These are phyloP conservation scores for Podila epigama DNA, from an alignment of 192 early-diverging fungal genomes.

Conservation along the genomic window DNA sequence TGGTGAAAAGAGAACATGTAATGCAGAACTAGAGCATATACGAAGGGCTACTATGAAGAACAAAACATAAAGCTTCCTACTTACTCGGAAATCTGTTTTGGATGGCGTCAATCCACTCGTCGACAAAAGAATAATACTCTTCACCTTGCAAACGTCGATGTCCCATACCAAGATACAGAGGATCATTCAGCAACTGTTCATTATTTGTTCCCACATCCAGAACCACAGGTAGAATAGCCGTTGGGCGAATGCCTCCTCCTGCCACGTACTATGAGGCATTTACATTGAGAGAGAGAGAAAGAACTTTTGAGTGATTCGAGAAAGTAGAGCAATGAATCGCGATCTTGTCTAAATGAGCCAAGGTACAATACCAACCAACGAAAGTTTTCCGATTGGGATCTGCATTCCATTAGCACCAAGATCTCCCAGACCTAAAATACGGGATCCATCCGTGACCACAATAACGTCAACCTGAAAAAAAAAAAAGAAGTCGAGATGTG, in stretches of 20 bases:
- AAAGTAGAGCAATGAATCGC: background rate
- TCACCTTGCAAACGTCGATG: slow-evolving; percentile 69
- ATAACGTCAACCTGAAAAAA: slow-evolving; percentile 42
- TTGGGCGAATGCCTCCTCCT: slow-evolving; percentile 87
- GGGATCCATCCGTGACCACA: slow-evolving; percentile 94
- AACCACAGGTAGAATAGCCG: slow-evolving; percentile 86
- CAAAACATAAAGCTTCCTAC: slow-evolving; percentile 8
- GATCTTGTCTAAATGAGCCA: background rate
- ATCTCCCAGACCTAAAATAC: slow-evolving; percentile 94
- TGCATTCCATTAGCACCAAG: slow-evolving; percentile 95
- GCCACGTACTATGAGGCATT: slow-evolving; percentile 78
- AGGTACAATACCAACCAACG: slow-evolving; percentile 14
- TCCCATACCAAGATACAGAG: slow-evolving; percentile 86
- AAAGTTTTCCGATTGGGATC: slow-evolving; percentile 93
- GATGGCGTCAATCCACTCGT: slow-evolving; percentile 61
- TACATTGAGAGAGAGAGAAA: background rate
- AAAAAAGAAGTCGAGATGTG: background rate
- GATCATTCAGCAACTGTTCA: slow-evolving; percentile 78
- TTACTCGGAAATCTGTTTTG: slow-evolving; percentile 62
- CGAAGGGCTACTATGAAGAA: too few species aligned
- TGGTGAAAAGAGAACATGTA: too few species aligned
- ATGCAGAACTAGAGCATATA: too few species aligned
- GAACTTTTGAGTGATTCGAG: background rate
- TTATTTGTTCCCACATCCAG: slow-evolving; percentile 94
- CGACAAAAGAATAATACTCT: slow-evolving; percentile 59